Conservation (phyloP, 305 asterid species). For the Fraxinus baroniana region DNA sequence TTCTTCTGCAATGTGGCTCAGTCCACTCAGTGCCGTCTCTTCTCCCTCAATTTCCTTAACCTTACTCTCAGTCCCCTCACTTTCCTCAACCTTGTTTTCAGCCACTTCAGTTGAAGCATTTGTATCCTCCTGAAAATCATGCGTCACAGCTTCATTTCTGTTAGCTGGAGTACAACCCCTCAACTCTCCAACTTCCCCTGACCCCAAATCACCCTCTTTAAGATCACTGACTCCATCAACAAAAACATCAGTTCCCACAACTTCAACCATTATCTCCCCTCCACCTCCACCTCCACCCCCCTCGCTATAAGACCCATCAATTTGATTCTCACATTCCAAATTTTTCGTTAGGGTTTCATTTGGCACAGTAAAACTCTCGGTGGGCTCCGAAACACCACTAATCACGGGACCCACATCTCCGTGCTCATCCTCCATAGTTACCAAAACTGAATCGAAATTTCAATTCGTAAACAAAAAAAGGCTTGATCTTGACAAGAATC, state of each 20-base stretch:
- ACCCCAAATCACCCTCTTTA: slow-evolving; percentile 35
- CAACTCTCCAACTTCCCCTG: slow-evolving; percentile 34
- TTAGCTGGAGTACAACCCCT: slow-evolving; percentile 31
- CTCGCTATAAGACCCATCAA: slow-evolving; percentile 38
- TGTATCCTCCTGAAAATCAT: slow-evolving; percentile 23
- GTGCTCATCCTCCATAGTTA: slow-evolving; percentile 64
- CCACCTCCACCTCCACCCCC: slow-evolving; percentile 46
- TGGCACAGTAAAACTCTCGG: slow-evolving; percentile 35
- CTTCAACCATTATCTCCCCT: slow-evolving; percentile 72
- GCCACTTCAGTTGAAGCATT: slow-evolving; percentile 23
- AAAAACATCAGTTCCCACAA: slow-evolving; percentile 52
- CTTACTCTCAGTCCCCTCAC: slow-evolving; percentile 16
- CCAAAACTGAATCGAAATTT: slow-evolving; percentile 47
- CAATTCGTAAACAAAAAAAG: slow-evolving; percentile 23
- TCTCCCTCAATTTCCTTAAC: neutral
- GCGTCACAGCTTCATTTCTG: slow-evolving; percentile 27
- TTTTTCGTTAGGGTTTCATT: slow-evolving; percentile 31
- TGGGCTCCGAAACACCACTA: slow-evolving; percentile 37
- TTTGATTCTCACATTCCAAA: slow-evolving; percentile 36
- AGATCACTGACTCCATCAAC: slow-evolving; percentile 68
- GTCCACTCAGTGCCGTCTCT: neutral
- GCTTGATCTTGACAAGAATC: slow-evolving; percentile 12
- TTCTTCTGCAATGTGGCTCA: slow-evolving; percentile 18
- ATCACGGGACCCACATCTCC: slow-evolving; percentile 47
- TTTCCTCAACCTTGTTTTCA: slow-evolving; percentile 1